A percentile compares a stretch with the other conserved stretches of the same genome.
Conservation (phyloP, 2,329 filamentous ascomycete genomes). For the Hyphodiscus sp. region DNA sequence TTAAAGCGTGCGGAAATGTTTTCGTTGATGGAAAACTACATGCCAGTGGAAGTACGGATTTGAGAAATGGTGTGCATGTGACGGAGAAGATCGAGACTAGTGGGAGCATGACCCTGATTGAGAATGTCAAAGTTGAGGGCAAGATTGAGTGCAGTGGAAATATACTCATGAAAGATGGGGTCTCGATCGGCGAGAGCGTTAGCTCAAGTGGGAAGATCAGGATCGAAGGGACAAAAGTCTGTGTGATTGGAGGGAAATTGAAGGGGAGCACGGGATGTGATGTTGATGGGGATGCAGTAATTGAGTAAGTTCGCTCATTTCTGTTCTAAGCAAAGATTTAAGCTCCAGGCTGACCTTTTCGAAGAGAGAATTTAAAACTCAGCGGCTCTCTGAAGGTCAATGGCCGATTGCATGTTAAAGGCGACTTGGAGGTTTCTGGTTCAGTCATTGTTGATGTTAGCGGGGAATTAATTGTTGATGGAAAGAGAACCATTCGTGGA, state of each 20-base stretch:
- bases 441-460: slow-evolving; percentile 13
- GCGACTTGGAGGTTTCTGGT: slow-evolving; percentile 20
- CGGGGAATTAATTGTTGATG: slow-evolving; percentile 15
- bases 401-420: slow-evolving; percentile 16
- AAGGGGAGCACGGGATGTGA: background rate
- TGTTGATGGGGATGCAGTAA: slow-evolving; percentile 15
- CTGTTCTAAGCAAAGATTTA: background rate
- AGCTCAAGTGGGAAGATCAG: slow-evolving; percentile 13
- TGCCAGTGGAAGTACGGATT: slow-evolving; percentile 6
- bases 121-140: slow-evolving; percentile 5
- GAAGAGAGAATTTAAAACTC: slow-evolving; percentile 10
- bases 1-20: slow-evolving; percentile 10
- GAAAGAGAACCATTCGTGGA: slow-evolving; percentile 22
- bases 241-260: slow-evolving; percentile 14
- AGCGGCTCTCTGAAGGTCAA: slow-evolving; percentile 12
- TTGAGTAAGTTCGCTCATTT: slow-evolving; percentile 11
- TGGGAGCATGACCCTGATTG: slow-evolving; percentile 7
- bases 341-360: background rate
- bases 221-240: background rate
- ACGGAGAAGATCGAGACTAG: slow-evolving; percentile 14
- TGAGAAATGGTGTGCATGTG: slow-evolving; percentile 10
- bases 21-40: slow-evolving; percentile 13
- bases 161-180: slow-evolving; percentile 7
- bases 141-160: slow-evolving; percentile 13
- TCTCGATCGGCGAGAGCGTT: slow-evolving; percentile 12